phyloP scores from a whole-genome alignment of 257 asterid genomes.

The Ilex aquifolium region DNA sequence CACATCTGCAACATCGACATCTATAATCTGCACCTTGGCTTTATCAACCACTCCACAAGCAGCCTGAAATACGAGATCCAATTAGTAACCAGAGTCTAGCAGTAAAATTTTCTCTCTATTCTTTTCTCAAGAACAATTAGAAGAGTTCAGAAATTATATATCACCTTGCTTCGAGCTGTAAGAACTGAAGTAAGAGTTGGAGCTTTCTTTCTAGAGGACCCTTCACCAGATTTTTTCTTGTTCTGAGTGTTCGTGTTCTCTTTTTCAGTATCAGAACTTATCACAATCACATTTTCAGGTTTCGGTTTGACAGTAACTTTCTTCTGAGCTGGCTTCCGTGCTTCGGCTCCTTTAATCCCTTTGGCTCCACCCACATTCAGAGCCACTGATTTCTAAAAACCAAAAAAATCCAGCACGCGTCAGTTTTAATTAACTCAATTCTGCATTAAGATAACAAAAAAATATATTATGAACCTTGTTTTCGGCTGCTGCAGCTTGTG shows the following conservation, averaged over 20 bases:
- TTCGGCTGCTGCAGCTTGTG: constrained; percentile 52
- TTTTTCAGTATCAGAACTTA: constrained; percentile 48
- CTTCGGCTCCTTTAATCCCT: constrained; percentile 24
- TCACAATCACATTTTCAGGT: constrained; percentile 48
- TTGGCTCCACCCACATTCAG: constrained; percentile 32
- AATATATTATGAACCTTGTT: constrained; percentile 31
- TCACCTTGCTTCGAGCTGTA: constrained; percentile 76
- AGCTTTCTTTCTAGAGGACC: constrained; percentile 39
- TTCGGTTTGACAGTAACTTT: constrained; percentile 45
- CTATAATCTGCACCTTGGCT: constrained; percentile 39
- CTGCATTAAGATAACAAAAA: constrained; percentile 8
- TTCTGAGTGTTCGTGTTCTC: constrained; percentile 16
- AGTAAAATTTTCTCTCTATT: neutral
- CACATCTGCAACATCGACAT: constrained; percentile 79
- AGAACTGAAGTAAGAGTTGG: constrained; percentile 77
- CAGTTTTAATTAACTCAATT: too few species aligned
- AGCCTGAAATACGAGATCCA: constrained; percentile 35
- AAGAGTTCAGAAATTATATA: neutral
- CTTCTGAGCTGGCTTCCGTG: constrained; percentile 45
- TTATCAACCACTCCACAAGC: constrained; percentile 56
- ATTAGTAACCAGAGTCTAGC: too few species aligned
- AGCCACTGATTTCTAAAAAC: constrained; percentile 29
- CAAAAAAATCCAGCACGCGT: neutral
- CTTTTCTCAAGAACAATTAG: neutral
- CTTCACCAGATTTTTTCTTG: constrained; percentile 25